These are phyloP conservation scores for Lasiodiplodia sp. DNA, from an alignment of 2,329 filamentous ascomycete species.

Conservation along the genomic window DNA sequence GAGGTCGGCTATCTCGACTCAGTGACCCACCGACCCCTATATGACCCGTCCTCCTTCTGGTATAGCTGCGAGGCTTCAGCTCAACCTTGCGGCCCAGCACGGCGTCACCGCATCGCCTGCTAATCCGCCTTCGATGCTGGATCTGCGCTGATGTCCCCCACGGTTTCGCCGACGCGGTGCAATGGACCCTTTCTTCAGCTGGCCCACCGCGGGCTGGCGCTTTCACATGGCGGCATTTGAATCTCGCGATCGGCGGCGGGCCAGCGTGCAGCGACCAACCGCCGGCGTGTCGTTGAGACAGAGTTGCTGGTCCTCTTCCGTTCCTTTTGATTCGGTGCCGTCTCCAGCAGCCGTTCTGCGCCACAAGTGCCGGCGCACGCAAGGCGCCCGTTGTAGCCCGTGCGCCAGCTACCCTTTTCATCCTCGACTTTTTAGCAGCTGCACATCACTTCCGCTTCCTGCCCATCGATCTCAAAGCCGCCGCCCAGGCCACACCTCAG, in stretches of 20 bases:
- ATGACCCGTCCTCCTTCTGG: not conserved
- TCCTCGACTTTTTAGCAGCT: not conserved
- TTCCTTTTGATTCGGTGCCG: conserved; percentile 4
- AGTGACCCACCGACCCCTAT: conserved; percentile 2
- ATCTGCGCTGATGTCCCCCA: conserved; percentile 1
- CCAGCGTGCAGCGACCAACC: not conserved
- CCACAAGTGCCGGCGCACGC: conserved; percentile 2
- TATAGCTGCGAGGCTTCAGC: not conserved
- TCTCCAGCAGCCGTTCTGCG: not conserved
- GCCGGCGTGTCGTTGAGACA: conserved; percentile 20
- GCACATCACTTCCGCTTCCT: conserved; percentile 5
- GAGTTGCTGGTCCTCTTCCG: conserved; percentile 15
- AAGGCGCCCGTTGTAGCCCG: not conserved
- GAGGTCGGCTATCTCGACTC: conserved; percentile 9
- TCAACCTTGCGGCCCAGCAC: conserved; percentile 5
- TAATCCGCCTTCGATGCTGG: conserved; percentile 5
- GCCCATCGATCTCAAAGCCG: not conserved
- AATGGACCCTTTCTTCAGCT: conserved; percentile 1
- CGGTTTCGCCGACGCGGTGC: not conserved
- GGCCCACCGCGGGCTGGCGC: not conserved
- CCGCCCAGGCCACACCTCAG: not conserved
- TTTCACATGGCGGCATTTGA: conserved; percentile 2
- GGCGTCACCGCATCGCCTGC: conserved; percentile 6
- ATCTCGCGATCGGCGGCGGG: not conserved
- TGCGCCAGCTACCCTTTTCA: conserved; percentile 10